These are phyloP conservation scores for Senecio squalidus DNA, from an alignment of 140 eudicot genomes.

Conservation along the genomic window DNA sequence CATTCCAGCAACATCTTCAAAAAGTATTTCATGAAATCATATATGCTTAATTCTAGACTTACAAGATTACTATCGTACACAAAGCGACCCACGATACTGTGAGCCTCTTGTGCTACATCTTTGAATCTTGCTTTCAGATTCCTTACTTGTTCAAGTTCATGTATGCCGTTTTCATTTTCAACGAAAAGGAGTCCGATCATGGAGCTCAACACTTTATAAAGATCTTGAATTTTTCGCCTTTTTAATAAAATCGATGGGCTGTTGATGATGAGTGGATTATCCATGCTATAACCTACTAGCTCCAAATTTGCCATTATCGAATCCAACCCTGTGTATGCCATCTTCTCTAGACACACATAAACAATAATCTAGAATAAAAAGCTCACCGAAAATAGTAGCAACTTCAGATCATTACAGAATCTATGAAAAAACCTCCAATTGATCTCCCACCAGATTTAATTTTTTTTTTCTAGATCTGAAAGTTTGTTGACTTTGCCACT, in stretches of 20 bases:
- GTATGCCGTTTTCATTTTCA: background rate
- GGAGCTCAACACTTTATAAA: background rate
- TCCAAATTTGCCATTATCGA: conserved; percentile 7
- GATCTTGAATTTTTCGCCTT: background rate
- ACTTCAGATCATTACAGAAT: no score
- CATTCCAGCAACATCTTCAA: no score
- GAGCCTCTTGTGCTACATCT: conserved; percentile 10
- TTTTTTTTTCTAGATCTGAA: no score
- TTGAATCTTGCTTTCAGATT: background rate
- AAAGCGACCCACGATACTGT: background rate
- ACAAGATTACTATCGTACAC: background rate
- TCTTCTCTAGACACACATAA: no score
- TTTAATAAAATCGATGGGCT: background rate
- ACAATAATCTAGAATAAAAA: no score
- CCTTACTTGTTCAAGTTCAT: background rate
- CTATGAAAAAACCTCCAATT: no score
- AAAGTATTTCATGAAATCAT: background rate
- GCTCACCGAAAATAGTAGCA: no score
- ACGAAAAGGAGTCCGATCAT: background rate
- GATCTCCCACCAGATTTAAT: no score
- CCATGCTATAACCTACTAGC: background rate
- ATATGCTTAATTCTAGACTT: no score
- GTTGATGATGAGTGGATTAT: background rate
- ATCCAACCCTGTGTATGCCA: background rate
- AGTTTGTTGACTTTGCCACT: no score